Percentiles rank a stretch among this genome's conserved stretches.
Conservation (phyloP, 176 grass and related monocot species). For the Hordeum marinum region DNA sequence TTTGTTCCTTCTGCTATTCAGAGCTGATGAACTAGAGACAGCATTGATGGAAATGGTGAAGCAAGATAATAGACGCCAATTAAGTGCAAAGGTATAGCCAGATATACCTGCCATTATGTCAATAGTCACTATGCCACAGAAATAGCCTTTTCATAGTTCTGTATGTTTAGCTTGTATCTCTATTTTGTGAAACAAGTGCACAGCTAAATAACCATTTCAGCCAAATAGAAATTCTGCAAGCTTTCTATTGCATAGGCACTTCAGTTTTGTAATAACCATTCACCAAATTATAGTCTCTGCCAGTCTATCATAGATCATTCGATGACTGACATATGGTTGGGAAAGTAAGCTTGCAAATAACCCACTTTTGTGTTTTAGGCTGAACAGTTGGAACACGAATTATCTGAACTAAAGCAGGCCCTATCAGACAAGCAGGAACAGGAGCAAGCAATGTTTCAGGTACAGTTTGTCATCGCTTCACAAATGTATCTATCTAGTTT, state of each 20-base stretch:
- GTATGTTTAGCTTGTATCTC: background rate
- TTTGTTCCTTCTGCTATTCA: constrained; percentile 34
- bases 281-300: background rate
- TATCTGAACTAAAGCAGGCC: constrained; percentile 65
- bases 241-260: background rate
- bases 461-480: constrained; percentile 12
- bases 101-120: constrained; percentile 14
- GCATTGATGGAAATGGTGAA: constrained; percentile 99
- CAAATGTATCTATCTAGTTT: constrained; percentile 15
- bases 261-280: constrained; percentile 4
- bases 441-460: constrained; percentile 95
- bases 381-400: constrained; percentile 89
- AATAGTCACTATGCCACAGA: constrained; percentile 12
- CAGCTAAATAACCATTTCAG: background rate
- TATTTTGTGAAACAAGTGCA: constrained; percentile 3
- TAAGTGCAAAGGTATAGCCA: constrained; percentile 84
- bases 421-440: constrained; percentile 93
- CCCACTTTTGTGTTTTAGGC: constrained; percentile 50
- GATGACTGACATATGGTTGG: background rate
- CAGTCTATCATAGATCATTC: background rate
- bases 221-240: background rate
- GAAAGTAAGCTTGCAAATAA: constrained; percentile 8
- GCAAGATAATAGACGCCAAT: constrained; percentile 85
- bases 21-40: constrained; percentile 97
- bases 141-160: constrained; percentile 9